Evolutionary conservation across 148 eudicot genomes (phyloP).

Genomic region (Rhododendron molle): DNA sequence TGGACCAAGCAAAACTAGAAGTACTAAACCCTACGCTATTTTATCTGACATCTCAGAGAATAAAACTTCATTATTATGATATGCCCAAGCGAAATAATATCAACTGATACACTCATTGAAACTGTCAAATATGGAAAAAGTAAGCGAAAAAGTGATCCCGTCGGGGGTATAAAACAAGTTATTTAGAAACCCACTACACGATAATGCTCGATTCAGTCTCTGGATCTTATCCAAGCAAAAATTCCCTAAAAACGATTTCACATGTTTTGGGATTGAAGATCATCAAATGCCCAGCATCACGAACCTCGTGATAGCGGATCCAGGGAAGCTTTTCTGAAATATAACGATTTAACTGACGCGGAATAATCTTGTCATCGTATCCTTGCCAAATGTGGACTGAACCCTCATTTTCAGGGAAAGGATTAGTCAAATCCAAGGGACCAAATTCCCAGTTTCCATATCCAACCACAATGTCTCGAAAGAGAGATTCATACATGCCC

Average conservation of each 20-base stretch:
- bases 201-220: not conserved
- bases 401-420: slow-evolving; percentile 57
- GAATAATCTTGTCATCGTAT: slow-evolving; percentile 57
- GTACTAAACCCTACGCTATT: too few species aligned
- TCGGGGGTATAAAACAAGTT: not conserved
- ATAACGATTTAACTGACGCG: slow-evolving; percentile 24
- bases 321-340: slow-evolving; percentile 39
- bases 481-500: slow-evolving; percentile 57
- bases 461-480: slow-evolving; percentile 59
- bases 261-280: slow-evolving; percentile 22
- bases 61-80: not conserved
- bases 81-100: not conserved
- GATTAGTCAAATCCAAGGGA: slow-evolving; percentile 50
- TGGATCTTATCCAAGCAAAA: slow-evolving; percentile 21
- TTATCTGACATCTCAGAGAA: not conserved
- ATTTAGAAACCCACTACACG: not conserved
- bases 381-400: slow-evolving; percentile 91
- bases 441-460: slow-evolving; percentile 70
- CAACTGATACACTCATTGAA: not conserved
- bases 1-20: not conserved
- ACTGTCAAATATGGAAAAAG: not conserved
- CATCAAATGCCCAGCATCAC: slow-evolving; percentile 43
- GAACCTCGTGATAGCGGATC: slow-evolving; percentile 49
- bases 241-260: slow-evolving; percentile 48
- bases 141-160: not conserved